Evolutionary conservation across 2,329 filamentous ascomycete species (phyloP), one percentile per base, ranked within the genome.

Genomic region (Fusarium newnesense): DNA sequence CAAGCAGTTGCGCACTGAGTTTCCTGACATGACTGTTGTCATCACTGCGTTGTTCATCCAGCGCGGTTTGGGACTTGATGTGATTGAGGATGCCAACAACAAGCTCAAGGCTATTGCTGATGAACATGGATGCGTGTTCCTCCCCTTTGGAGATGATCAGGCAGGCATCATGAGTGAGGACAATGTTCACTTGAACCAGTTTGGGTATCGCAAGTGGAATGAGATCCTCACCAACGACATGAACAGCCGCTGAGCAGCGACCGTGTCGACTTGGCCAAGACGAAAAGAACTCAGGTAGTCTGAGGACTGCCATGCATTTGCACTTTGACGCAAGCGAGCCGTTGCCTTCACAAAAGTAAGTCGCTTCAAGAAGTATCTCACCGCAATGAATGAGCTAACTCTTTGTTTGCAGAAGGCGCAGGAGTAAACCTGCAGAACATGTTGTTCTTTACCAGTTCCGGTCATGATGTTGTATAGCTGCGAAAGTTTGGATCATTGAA

Each of bases 401-500:
- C 0, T n/a, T n/a, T 9, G 1, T 1, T n/a, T 9, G 0, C 5
- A 40, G 24, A 0, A 40, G 26, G 5, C 7, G 19, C 4, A 28
- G 11, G 15, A 2, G 9, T 1, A 4, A 5, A n/a, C 15, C 8
- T 7, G 15, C 0, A 16, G 24, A 21, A n/a, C 2, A 16, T 16
- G 34, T 1, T 39, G 5, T n/a, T 15, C 4, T 18, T 26, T 49
- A 26, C 18, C 12, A 18, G 24, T 24, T 3, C 24, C 1, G 19
- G 7, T 12, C 18, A 18, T 3, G 7, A 9, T 21, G 4, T 39
- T 7, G 19, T 9, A 2, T 21, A 1, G 2, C 2, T 2, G 7
- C 19, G 19, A 9, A 12, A 7, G 1, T 4, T 13, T 7, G 24
- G 24, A 3, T 28, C 1, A 13, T 28, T 13, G 13, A 13, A 28